phyloP scores from a whole-genome alignment of 1,284 basidiomycete genomes.

The Pascua sp. region DNA sequence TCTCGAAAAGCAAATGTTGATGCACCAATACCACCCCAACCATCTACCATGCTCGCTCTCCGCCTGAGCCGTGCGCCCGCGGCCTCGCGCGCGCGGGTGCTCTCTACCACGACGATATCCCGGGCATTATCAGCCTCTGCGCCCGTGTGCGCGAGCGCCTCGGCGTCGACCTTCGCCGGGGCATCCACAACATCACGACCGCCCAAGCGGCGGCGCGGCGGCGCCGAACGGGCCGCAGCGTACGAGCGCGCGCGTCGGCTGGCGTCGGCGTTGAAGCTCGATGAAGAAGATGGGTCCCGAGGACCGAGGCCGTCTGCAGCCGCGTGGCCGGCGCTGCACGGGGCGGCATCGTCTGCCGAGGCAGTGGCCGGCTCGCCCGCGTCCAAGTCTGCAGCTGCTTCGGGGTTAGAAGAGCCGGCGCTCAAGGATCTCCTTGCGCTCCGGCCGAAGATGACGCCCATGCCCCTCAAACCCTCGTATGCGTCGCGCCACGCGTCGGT shows the following conservation, averaged over 20 bases:
- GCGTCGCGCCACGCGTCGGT: background rate
- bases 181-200: background rate
- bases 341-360: too few species aligned
- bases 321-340: too few species aligned
- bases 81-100: background rate
- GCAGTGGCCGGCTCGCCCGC: too few species aligned
- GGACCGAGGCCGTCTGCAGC: too few species aligned
- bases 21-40: too few species aligned
- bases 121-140: background rate
- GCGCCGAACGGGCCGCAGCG: background rate
- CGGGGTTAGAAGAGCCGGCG: background rate
- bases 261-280: too few species aligned
- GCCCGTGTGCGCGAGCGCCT: background rate
- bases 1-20: too few species aligned
- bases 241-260: too few species aligned
- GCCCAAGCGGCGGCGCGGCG: background rate
- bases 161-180: background rate
- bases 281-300: too few species aligned
- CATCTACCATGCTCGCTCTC: conserved; percentile 1
- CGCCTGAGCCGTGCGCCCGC: background rate
- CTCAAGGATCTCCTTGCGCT: background rate
- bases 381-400: background rate
- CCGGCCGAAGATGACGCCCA: background rate
- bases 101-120: background rate
- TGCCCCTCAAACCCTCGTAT: background rate